Base-by-base conservation (phyloP, 2,329 filamentous ascomycete genomes). In the Trichophyton rubrum region DNA sequence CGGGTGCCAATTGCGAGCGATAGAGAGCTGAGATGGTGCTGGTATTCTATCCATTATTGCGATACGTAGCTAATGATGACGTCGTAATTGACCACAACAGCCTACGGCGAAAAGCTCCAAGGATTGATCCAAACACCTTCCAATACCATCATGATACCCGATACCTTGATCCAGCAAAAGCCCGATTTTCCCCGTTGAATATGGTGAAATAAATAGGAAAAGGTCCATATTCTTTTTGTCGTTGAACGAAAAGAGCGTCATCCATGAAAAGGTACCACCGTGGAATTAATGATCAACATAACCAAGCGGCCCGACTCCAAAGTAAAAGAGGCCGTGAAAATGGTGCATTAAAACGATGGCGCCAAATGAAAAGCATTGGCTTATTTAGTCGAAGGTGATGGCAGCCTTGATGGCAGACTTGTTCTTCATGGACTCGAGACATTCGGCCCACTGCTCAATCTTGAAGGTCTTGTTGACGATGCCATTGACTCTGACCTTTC, bases 331-430 rank as follows among this genome's bases (percentile, higher is more conserved):
- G 40, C 38, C 51, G 15, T 53, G 27, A 33, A 20, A 9, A 55
- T 35, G 27, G 33, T 55, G 5, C 27, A 35, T 55, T 13, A 20
- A 55, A 15, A 27, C 15, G 27, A 35, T 17, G 30, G 51, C n/a
- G n/a, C 24, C 15, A 9, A 8, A 55, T n/a, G 7, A 27, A 11
- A 15, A n/a, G n/a, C 8, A 55, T 13, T 15, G 40, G 30, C 17
- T 45, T 3, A 38, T 49, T 66, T 79, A 83, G 63, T 88, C 85
- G 67, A 87, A 88, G 55, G 84, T 80, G 71, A 89, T 88, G 15
- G 84, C 85, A 59, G 85, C 85, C 78, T 89, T 89, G 70, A 89
- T 87, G 62, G 85, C 85, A 59, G 76, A 82, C 78, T 88, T 88
- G 74, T 87, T 85, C 68, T 79, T 82, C 78, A 89, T 88, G 61